Conservation (phyloP, 129 eudicot species). For the Artemisia annua region DNA sequence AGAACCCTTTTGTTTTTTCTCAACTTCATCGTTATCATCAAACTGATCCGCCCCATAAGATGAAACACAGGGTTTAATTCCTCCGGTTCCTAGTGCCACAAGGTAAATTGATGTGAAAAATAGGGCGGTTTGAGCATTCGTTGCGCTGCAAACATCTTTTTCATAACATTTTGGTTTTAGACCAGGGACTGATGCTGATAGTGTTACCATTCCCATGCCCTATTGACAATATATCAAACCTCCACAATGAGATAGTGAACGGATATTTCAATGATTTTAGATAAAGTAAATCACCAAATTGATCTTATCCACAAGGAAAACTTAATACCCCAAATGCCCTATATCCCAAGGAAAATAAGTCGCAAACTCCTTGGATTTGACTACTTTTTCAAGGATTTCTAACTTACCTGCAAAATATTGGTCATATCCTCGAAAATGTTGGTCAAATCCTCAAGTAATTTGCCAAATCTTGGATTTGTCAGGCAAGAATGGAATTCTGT, state of each 20-base stretch:
- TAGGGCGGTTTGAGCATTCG: conserved; percentile 42
- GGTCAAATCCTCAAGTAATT: too few species aligned
- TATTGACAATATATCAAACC: conserved; percentile 17
- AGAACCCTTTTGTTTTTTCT: conserved; percentile 46
- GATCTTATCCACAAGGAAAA: conserved; percentile 39
- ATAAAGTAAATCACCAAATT: conserved; percentile 28
- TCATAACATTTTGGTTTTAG: conserved; percentile 52
- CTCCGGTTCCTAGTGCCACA: conserved; percentile 71
- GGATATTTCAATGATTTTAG: conserved; percentile 43
- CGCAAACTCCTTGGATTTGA: too few species aligned
- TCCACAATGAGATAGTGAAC: conserved; percentile 14
- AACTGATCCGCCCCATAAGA: conserved; percentile 81
- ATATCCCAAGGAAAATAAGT: neutral
- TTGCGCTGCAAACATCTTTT: conserved; percentile 44
- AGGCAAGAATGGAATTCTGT: too few species aligned
- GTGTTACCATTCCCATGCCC: conserved; percentile 62
- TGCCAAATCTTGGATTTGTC: too few species aligned
- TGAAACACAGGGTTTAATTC: conserved; percentile 76
- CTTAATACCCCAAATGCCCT: conserved; percentile 54
- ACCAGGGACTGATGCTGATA: conserved; percentile 62
- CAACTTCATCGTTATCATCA: conserved; percentile 49
- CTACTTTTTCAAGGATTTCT: too few species aligned
- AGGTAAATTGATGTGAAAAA: conserved; percentile 54
- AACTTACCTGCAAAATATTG: too few species aligned
- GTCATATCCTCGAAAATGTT: too few species aligned